Evolutionary conservation across 1,284 basidiomycete genomes (phyloP).

Genomic region (Cutaneotrichosporon mucoides): DNA sequence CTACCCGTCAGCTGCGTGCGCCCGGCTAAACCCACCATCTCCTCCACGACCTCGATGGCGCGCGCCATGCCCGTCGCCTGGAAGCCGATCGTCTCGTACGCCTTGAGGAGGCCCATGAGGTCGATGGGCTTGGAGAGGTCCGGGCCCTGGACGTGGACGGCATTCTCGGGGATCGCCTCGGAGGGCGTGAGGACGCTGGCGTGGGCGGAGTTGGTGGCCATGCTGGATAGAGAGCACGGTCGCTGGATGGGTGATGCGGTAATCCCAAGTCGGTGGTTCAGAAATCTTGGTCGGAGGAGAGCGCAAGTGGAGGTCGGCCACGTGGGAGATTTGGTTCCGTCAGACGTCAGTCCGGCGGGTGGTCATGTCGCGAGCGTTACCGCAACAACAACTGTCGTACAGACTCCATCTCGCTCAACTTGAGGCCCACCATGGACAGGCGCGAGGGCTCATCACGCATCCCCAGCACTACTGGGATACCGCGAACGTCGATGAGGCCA

Average conservation of each 20-base stretch:
- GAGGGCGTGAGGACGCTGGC: conserved; percentile 74
- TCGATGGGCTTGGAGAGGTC: conserved; percentile 71
- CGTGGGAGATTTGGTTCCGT: conserved; percentile 8
- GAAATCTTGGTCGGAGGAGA: conserved; percentile 4
- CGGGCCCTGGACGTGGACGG: conserved; percentile 77
- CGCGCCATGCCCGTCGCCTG: conserved; percentile 86
- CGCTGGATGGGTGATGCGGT: too few relatives aligned
- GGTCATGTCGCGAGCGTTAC: background rate
- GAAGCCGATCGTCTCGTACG: conserved; percentile 89
- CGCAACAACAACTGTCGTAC: conserved; percentile 4
- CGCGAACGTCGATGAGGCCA: background rate
- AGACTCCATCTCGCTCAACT: background rate
- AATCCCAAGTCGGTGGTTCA: background rate
- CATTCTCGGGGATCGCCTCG: conserved; percentile 66
- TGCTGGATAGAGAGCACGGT: background rate
- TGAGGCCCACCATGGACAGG: background rate
- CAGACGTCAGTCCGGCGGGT: background rate
- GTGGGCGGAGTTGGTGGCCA: conserved; percentile 35
- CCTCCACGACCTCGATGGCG: conserved; percentile 60
- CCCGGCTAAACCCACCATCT: conserved; percentile 44
- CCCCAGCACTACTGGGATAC: background rate
- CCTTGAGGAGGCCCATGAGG: conserved; percentile 66
- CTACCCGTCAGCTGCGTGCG: conserved; percentile 14
- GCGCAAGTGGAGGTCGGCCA: background rate
- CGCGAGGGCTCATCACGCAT: conserved; percentile 4